These are phyloP conservation scores for Casuarina equisetifolia DNA, from an alignment of 306 rosid genomes.

Conservation along the genomic window DNA sequence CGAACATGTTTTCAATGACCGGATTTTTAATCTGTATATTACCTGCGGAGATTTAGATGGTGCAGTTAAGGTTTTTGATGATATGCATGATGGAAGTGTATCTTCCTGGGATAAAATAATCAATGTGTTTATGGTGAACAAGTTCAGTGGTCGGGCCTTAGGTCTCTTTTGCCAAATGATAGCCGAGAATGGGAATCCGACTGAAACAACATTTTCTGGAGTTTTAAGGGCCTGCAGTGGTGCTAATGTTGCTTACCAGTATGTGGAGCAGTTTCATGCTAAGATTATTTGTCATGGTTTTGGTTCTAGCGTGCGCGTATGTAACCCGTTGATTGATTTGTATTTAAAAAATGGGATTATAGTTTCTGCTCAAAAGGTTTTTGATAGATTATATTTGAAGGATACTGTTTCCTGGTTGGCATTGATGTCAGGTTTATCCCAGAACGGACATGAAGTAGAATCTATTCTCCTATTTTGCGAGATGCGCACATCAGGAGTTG, in stretches of 20 bases:
- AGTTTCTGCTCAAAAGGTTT: constrained; percentile 65
- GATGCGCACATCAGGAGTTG: constrained; percentile 60
- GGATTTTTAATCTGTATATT: constrained; percentile 50
- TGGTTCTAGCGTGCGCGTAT: constrained; percentile 43
- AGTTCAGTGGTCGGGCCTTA: constrained; percentile 33
- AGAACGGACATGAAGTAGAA: constrained; percentile 63
- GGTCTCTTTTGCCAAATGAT: constrained; percentile 53
- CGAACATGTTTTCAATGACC: constrained; percentile 41
- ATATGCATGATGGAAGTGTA: constrained; percentile 42
- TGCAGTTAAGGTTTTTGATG: constrained; percentile 58
- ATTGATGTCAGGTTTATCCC: constrained; percentile 80
- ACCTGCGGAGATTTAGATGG: constrained; percentile 43
- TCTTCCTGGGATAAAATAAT: constrained; percentile 69
- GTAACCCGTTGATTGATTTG: constrained; percentile 70
- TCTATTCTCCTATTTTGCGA: constrained; percentile 62
- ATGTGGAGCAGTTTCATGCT: constrained; percentile 69
- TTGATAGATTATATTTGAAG: constrained; percentile 41
- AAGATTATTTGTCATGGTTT: constrained; percentile 59
- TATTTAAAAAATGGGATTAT: constrained; percentile 57
- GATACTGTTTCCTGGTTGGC: constrained; percentile 92
- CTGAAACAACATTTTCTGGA: constrained; percentile 52
- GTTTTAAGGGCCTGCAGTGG: constrained; percentile 69
- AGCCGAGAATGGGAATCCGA: constrained; percentile 43
- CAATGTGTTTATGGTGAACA: constrained; percentile 36
- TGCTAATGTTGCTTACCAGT: constrained; percentile 38